Percentiles rank a stretch among this genome's conserved stretches.
Conservation (phyloP, 2,329 filamentous ascomycete species). For the Akanthomyces lecanii region DNA sequence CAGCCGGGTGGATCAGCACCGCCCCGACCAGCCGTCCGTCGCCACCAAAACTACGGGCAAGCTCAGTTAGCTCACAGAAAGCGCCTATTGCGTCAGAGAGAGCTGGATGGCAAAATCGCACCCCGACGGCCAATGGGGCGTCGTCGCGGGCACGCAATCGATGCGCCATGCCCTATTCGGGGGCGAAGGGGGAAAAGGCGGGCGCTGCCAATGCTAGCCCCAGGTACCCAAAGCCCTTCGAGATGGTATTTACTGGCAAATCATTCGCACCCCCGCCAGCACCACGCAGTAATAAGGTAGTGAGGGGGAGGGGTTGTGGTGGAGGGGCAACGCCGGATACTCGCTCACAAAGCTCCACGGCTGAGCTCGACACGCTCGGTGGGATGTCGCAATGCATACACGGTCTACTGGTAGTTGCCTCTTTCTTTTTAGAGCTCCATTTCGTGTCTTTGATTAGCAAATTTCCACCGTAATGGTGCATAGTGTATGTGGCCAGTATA, state of each 20-base stretch:
- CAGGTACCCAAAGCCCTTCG: background rate
- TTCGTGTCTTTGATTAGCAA: background rate
- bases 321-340: conserved; percentile 7
- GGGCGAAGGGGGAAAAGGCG: background rate
- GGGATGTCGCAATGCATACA: conserved; percentile 10
- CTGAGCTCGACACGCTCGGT: background rate
- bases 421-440: background rate
- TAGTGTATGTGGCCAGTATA: background rate
- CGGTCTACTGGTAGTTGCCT: background rate
- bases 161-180: conserved; percentile 18
- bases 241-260: background rate
- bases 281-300: background rate
- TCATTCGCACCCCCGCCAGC: background rate
- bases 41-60: background rate
- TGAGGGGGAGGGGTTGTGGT: conserved; percentile 11
- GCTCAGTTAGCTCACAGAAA: conserved; percentile 5
- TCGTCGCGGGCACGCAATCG: conserved; percentile 28
- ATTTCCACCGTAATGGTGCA: conserved; percentile 9
- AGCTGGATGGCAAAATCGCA: conserved; percentile 26
- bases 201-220: background rate
- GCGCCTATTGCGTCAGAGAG: conserved; percentile 28
- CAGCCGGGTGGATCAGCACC: background rate
- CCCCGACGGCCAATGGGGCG: conserved; percentile 24
- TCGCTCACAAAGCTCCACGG: background rate
- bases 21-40: conserved; percentile 3